Percentiles rank a stretch among this genome's conserved stretches.
Evolutionary conservation across 2,329 filamentous ascomycete species (phyloP).

Genomic region (Colletotrichum sp.): DNA sequence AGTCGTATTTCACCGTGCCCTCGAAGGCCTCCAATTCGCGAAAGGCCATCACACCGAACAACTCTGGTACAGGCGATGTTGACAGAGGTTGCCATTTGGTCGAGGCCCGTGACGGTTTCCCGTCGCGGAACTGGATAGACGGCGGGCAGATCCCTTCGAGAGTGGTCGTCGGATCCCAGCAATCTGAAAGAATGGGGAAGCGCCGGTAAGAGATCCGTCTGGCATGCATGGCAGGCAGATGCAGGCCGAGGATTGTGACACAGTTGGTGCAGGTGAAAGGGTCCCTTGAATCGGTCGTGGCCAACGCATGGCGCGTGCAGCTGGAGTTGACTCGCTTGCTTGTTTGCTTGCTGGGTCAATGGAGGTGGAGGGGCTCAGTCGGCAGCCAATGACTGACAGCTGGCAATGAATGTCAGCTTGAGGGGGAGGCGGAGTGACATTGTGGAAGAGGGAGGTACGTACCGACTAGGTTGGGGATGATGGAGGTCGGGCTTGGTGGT

Average conservation of each 20-base stretch:
- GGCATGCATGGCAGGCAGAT: neutral
- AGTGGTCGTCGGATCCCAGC: neutral
- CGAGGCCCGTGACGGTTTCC: neutral
- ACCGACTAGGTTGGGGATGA: neutral
- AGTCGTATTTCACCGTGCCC: neutral
- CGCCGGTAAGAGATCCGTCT: neutral
- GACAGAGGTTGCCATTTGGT: neutral
- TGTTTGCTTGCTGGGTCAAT: neutral
- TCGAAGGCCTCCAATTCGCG: neutral
- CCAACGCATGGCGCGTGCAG: conserved; percentile 11
- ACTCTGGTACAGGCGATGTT: neutral
- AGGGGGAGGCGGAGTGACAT: neutral
- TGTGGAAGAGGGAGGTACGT: neutral
- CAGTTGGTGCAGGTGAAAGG: conserved; percentile 1
- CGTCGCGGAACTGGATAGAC: neutral
- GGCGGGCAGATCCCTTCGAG: neutral
- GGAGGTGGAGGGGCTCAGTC: neutral
- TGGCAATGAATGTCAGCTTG: neutral
- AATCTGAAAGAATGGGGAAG: neutral
- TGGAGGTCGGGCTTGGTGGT: neutral
- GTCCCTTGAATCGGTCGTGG: conserved; percentile 1
- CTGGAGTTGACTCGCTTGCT: conserved; percentile 1
- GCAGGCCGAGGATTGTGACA: conserved; percentile 1
- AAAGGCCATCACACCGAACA: neutral
- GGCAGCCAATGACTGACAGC: neutral